Conservation (phyloP, 306 rosid species). For the Acmispon strigosus region DNA sequence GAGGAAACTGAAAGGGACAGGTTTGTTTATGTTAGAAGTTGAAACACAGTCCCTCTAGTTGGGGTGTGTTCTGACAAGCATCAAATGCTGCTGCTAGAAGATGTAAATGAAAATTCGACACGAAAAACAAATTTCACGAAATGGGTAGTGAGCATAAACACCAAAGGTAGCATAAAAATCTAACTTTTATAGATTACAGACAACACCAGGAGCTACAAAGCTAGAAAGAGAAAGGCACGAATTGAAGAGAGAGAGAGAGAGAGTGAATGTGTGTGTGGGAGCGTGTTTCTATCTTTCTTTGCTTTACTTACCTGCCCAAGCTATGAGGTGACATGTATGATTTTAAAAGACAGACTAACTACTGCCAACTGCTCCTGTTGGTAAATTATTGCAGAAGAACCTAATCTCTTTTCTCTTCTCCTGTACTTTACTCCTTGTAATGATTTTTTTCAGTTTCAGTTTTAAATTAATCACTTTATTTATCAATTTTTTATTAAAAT, state of each 20-base stretch:
- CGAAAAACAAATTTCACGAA: slow-evolving; percentile 35
- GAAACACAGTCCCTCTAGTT: slow-evolving; percentile 16
- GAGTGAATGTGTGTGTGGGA: no score
- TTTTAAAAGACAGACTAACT: slow-evolving; percentile 73
- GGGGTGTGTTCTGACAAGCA: slow-evolving; percentile 13
- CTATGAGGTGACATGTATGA: slow-evolving; percentile 61
- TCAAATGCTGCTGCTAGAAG: slow-evolving; percentile 25
- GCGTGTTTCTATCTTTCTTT: not conserved
- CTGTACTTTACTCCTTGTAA: slow-evolving; percentile 29
- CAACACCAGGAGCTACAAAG: slow-evolving; percentile 22
- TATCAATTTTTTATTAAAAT: no score
- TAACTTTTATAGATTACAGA: slow-evolving; percentile 50
- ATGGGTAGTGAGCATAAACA: slow-evolving; percentile 43
- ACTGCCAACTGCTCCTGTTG: slow-evolving; percentile 90
- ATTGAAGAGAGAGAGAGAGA: not conserved
- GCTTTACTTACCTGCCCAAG: slow-evolving; percentile 54
- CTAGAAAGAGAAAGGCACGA: slow-evolving; percentile 32
- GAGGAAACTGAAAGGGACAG: slow-evolving; percentile 39
- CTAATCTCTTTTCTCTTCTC: slow-evolving; percentile 25
- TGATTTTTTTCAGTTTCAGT: slow-evolving; percentile 12
- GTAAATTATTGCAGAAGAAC: slow-evolving; percentile 69
- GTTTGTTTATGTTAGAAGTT: not conserved
- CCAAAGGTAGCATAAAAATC: slow-evolving; percentile 50
- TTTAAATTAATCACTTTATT: not conserved
- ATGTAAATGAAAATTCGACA: slow-evolving; percentile 24